phyloP scores from a whole-genome alignment of 1,284 basidiomycete genomes.

The Hemileia vastatrix region DNA sequence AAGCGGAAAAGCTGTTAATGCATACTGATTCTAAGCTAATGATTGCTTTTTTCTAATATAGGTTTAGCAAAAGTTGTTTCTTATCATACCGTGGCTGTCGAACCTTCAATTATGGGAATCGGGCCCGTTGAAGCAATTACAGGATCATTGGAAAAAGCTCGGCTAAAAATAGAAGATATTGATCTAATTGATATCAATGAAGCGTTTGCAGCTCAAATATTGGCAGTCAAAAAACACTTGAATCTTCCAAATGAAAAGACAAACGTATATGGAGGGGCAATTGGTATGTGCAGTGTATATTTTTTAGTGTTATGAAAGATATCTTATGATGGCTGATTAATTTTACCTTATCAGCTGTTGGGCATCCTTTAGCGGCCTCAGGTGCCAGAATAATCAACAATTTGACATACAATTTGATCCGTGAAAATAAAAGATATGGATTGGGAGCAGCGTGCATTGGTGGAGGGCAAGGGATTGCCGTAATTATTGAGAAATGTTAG shows the following conservation, averaged over 20 bases:
- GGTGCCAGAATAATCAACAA: constrained; percentile 52
- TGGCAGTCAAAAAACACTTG: constrained; percentile 80
- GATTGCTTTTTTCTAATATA: no score
- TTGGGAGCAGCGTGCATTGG: constrained; percentile 53
- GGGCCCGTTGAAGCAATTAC: constrained; percentile 50
- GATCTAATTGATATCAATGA: constrained; percentile 54
- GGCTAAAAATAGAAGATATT: constrained; percentile 48
- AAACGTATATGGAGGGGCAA: constrained; percentile 51
- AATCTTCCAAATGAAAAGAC: constrained; percentile 54
- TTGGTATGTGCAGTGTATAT: constrained; percentile 29
- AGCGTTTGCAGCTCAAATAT: constrained; percentile 90
- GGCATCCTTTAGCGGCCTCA: constrained; percentile 52
- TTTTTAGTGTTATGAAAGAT: no score
- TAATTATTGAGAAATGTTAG: constrained; percentile 41
- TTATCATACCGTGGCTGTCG: constrained; percentile 51
- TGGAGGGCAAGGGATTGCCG: constrained; percentile 48
- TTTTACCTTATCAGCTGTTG: constrained; percentile 46
- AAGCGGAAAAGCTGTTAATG: no score
- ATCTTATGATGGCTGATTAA: background rate
- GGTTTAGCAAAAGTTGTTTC: constrained; percentile 80
- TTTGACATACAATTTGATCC: constrained; percentile 50
- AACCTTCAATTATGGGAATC: constrained; percentile 53
- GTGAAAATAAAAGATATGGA: constrained; percentile 51
- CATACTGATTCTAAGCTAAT: no score
- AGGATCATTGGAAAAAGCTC: constrained; percentile 44